Evolutionary conservation across 2,329 filamentous ascomycete species (phyloP).

Genomic region (Trichoderma sp.): DNA sequence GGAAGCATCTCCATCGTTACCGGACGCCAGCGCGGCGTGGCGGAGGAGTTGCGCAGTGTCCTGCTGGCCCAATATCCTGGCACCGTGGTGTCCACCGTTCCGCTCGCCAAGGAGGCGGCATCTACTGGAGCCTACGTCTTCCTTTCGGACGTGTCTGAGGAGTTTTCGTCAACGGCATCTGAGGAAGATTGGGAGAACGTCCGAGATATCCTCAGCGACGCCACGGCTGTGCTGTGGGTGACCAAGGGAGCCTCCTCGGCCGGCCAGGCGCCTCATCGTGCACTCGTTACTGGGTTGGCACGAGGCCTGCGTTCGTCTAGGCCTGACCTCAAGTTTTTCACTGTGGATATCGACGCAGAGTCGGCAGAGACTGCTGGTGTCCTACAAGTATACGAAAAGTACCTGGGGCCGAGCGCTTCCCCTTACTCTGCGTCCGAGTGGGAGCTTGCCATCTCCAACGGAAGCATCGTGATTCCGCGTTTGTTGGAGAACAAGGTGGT

Average conservation of each 20-base stretch:
- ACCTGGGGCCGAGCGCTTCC: constrained; percentile 18
- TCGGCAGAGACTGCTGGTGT: constrained; percentile 8
- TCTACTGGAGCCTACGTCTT: constrained; percentile 19
- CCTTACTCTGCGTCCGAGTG: constrained; percentile 23
- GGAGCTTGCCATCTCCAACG: constrained; percentile 26
- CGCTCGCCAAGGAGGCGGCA: constrained; percentile 8
- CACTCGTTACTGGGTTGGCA: constrained; percentile 11
- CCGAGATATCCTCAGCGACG: not conserved
- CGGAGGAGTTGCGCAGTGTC: constrained; percentile 4
- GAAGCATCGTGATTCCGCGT: constrained; percentile 22
- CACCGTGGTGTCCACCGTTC: constrained; percentile 2
- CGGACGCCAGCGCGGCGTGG: not conserved
- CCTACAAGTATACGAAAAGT: constrained; percentile 19
- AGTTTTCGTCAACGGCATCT: not conserved
- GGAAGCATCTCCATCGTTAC: constrained; percentile 21
- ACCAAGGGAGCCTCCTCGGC: constrained; percentile 4
- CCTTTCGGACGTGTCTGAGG: constrained; percentile 5
- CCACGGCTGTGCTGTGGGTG: constrained; percentile 24
- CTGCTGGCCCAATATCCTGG: not conserved
- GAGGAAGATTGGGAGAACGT: constrained; percentile 15
- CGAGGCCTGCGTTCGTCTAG: constrained; percentile 12
- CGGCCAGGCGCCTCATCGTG: not conserved
- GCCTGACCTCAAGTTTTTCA: constrained; percentile 14
- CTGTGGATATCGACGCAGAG: not conserved
- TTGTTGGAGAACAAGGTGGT: constrained; percentile 16